Base-by-base conservation (phyloP, 148 eudicot genomes). In the Arbutus unedo region DNA sequence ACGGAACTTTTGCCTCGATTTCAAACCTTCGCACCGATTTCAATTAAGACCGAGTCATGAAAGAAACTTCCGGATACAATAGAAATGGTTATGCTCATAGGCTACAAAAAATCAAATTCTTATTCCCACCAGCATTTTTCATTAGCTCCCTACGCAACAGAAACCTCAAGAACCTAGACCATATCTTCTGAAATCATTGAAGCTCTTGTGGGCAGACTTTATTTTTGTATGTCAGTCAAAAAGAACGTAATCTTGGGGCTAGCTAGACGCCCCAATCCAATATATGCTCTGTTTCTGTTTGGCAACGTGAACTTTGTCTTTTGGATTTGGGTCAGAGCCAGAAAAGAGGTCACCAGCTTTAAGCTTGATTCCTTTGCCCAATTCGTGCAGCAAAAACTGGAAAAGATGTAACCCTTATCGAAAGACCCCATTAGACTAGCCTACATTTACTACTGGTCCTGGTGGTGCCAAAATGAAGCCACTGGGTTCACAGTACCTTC, bases 361-460 rank as follows among this genome's bases (percentile, higher is more conserved):
- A 74, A 84, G 75, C 47, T 66, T 70, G 76, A 25, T 54, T 48
- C 59, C 55, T 50, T 75, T 60, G 84, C 90, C 59, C 72, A 84
- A 84, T 79, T 79, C 88, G 74, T 82, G 88, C 88, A 88, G 15
- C 81, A 82, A 79, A 84, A 86, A 15, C 68, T 18, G 77, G 73
- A 77, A 75, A 60, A 60, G 44, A 71, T 72, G 74, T 47, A 59
- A 62, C 54, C 73, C 16, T 8, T 38, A 18, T 51, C 79, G 45
- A 53, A 53, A 19, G 43, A 79, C 11, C 38, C 71, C 76, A 8
- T 80, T 53, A 80, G 76, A 68, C 62, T 80, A 10, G 38, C 51
- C 54, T 70, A 66, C 2, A 38, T 4, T 38, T 13, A 5, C n/a
- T 7, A n/a, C 48, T 8, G 44, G 15, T 49, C 19, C 0, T 51